Percentiles rank a stretch among this genome's conserved stretches.
phyloP scores from a whole-genome alignment of 2,329 filamentous ascomycete genomes.

The Ophiocordyceps polyrhachis-furcata region DNA sequence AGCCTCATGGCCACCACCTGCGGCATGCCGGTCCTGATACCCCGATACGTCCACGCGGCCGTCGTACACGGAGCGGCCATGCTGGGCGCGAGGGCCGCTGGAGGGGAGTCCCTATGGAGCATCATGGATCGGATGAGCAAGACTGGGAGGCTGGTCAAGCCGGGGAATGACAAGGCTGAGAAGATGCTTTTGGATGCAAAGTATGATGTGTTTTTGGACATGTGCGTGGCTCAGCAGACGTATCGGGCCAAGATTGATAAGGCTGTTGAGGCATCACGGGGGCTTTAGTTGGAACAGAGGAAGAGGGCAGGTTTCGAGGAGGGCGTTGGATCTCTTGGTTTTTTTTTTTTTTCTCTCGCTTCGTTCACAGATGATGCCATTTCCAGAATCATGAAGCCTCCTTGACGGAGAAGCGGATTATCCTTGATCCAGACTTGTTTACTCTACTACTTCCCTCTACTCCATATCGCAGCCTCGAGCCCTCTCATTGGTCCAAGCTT shows the following conservation, averaged over 20 bases:
- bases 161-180: conserved; percentile 51
- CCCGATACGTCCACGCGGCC: conserved; percentile 82
- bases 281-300: background rate
- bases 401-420: too few species aligned
- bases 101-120: conserved; percentile 76
- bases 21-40: conserved; percentile 82
- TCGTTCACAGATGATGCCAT: too few species aligned
- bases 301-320: too few species aligned
- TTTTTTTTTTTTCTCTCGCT: too few species aligned
- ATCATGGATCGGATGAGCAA: conserved; percentile 99
- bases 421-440: background rate
- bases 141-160: conserved; percentile 66
- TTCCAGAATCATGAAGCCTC: too few species aligned
- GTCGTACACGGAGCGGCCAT: conserved; percentile 98
- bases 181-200: conserved; percentile 71
- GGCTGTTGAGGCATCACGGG: conserved; percentile 14
- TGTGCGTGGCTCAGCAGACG: conserved; percentile 67
- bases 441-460: background rate
- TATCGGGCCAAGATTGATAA: conserved; percentile 68
- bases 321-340: too few species aligned
- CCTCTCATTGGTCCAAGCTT: conserved; percentile 17
- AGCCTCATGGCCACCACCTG: conserved; percentile 78
- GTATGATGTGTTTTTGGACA: conserved; percentile 90
- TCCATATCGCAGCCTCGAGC: conserved; percentile 1
- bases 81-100: conserved; percentile 94